Conservation (phyloP, 371 early-diverging fungal genomes). For the Scutellospora calospora region DNA sequence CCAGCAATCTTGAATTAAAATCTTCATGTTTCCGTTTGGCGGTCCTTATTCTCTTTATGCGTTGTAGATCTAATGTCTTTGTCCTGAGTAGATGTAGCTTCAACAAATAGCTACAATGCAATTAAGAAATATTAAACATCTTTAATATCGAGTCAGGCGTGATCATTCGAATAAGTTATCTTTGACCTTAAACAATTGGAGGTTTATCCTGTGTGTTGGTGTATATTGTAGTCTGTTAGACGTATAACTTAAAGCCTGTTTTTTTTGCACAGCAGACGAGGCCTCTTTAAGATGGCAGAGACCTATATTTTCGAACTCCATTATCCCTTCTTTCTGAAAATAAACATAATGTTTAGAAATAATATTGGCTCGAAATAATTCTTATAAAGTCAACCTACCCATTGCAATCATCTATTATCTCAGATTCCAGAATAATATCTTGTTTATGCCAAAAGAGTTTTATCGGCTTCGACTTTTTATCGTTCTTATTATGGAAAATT, state of each 20-base stretch:
- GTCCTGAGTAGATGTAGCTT: too few species aligned
- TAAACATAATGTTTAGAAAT: background rate
- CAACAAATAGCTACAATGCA: too few species aligned
- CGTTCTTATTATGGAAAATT: background rate
- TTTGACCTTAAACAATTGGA: too few species aligned
- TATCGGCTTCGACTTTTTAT: conserved; percentile 11
- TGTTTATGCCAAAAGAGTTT: conserved; percentile 20
- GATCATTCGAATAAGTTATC: too few species aligned
- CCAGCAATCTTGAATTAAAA: too few species aligned
- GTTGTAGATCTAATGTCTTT: too few species aligned
- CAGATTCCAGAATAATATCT: background rate
- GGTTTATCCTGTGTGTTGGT: too few species aligned
- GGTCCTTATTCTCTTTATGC: too few species aligned
- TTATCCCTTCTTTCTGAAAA: conserved; percentile 26
- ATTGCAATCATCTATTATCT: conserved; percentile 30
- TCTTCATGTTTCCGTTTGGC: too few species aligned
- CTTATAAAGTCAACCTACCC: conserved; percentile 35
- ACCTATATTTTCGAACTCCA: conserved; percentile 4
- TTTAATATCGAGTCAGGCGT: too few species aligned
- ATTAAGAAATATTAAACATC: too few species aligned
- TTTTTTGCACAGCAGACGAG: conserved; percentile 6
- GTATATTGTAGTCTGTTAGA: too few species aligned
- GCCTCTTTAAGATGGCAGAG: background rate
- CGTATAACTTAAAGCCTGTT: conserved; percentile 1
- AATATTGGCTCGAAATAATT: background rate